Evolutionary conservation across 2,329 filamentous ascomycete genomes (phyloP).

Genomic region (Talaromyces sp.): DNA sequence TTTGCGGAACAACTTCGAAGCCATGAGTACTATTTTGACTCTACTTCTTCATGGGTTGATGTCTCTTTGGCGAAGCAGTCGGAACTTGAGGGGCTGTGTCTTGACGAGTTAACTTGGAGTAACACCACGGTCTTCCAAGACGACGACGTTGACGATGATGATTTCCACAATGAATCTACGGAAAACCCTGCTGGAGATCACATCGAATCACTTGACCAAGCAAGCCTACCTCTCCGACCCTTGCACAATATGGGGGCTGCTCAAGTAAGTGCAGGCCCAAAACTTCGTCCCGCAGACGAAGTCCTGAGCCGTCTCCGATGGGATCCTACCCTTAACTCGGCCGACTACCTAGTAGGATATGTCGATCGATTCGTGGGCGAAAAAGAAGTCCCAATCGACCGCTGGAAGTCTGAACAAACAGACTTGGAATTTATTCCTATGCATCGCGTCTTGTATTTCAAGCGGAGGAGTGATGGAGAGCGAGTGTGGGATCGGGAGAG

Average conservation of each 20-base stretch:
- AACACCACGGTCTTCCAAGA: neutral
- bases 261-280: constrained; percentile 1
- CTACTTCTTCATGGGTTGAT: constrained; percentile 29
- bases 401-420: constrained; percentile 51
- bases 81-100: constrained; percentile 12
- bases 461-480: constrained; percentile 32
- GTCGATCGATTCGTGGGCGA: constrained; percentile 49
- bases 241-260: neutral
- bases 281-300: constrained; percentile 25
- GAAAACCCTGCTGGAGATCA: neutral
- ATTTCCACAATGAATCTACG: neutral
- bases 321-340: constrained; percentile 42
- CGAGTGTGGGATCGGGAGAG: constrained; percentile 48
- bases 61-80: constrained; percentile 23
- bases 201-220: neutral
- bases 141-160: constrained; percentile 6
- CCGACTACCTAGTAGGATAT: constrained; percentile 49
- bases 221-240: neutral
- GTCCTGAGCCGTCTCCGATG: constrained; percentile 47
- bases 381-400: constrained; percentile 42
- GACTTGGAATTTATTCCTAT: constrained; percentile 54
- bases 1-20: constrained; percentile 32
- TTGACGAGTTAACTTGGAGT: constrained; percentile 11
- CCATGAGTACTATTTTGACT: constrained; percentile 31
- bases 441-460: constrained; percentile 50